phyloP scores from a whole-genome alignment of 805 yeast species.

The Blastobotrys mokoenaii region DNA sequence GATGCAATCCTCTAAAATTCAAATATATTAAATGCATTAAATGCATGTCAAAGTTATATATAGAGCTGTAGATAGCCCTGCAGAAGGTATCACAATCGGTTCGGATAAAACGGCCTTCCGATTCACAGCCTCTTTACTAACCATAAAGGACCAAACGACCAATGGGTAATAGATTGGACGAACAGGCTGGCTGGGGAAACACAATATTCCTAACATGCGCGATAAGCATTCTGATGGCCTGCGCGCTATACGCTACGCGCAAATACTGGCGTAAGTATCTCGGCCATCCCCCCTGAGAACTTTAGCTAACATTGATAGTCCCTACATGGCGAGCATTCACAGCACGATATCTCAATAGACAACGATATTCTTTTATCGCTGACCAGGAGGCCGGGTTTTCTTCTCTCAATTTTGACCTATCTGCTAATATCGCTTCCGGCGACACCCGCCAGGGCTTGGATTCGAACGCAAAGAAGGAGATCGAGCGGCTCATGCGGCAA shows the following conservation, averaged over 20 bases:
- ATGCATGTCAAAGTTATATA: too few relatives aligned
- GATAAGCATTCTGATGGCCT: background rate
- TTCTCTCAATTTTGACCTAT: constrained; percentile 51
- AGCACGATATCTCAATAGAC: background rate
- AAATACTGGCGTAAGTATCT: background rate
- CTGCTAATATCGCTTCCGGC: constrained; percentile 35
- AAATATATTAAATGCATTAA: too few relatives aligned
- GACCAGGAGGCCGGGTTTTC: constrained; percentile 52
- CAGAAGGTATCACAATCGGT: too few relatives aligned
- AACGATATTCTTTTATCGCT: constrained; percentile 28
- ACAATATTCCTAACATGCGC: background rate
- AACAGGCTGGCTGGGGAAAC: background rate
- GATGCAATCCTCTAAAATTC: too few relatives aligned
- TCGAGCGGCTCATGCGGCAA: constrained; percentile 46
- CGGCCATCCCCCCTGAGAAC: background rate
- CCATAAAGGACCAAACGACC: too few relatives aligned
- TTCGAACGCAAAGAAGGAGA: constrained; percentile 41
- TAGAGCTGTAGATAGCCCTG: too few relatives aligned
- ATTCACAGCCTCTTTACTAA: too few relatives aligned
- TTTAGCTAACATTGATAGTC: background rate
- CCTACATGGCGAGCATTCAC: background rate
- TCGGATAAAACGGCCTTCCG: too few relatives aligned
- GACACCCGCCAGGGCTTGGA: constrained; percentile 61
- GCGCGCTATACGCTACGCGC: background rate
- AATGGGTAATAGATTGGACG: background rate